Base-by-base conservation (phyloP, 768 basidiomycete genomes). In the Trametes elegans region DNA sequence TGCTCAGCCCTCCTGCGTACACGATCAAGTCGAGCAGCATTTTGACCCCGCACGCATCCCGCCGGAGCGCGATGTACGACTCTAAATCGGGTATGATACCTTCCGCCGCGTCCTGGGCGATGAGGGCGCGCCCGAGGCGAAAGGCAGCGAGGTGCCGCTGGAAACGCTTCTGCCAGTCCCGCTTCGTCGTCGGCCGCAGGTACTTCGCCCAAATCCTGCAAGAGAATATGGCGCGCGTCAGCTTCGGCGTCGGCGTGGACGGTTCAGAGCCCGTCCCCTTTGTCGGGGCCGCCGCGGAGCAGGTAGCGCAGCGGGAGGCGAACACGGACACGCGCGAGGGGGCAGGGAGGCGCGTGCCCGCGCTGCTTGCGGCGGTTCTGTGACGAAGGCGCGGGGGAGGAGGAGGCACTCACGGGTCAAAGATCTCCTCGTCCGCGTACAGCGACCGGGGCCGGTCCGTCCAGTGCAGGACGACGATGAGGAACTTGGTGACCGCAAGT, bases 11-110 rank as follows among this genome's bases (percentile, higher is more conserved):
- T 39, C 78, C 79, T 0, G 78, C 72, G 52, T 82, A 71, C 57
- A 84, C 76, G 31, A 83, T 70, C 55, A 87, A 68, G 57, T 76
- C 75, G 43, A 86, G 72, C 7, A 79, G 65, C 66, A 86, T 70
- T 35, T 70, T 66, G 13, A 76, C 63, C 5, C 83, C 84, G 40
- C 76, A 76, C 51, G 76, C 68, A 24, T 80, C 72, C n/a, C 79
- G 72, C 39, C 79, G 68, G 14, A 76, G 63, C 5, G 68, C 66
- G n/a, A 79, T 64, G 56, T 80, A 84, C 4, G 75, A 70, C 43
- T 80, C 77, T 23, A 82, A 60, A 38, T 75, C 67, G 5, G 78
- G 78, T 18, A 71, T 58, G 43, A 64, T 58, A 27, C 65, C 53
- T 18, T 64, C 55, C 13, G 60, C 38, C 39, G 64, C 66, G 44